A percentile compares a stretch with the other conserved stretches of the same genome.
phyloP scores from a whole-genome alignment of 192 early-diverging fungal genomes.

The Umbelopsis sp. region DNA sequence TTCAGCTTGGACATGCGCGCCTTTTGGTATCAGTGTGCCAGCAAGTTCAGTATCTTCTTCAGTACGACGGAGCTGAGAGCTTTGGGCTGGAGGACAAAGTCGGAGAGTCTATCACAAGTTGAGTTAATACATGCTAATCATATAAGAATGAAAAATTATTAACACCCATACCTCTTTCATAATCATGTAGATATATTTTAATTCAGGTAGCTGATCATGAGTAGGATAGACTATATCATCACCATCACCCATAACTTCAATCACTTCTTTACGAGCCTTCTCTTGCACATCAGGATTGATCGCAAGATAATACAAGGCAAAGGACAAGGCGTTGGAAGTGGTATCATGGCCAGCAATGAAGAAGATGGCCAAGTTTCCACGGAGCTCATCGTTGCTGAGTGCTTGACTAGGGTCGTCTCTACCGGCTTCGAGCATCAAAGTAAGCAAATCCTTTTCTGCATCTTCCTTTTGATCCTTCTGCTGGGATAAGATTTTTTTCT shows the following conservation, averaged over 20 bases:
- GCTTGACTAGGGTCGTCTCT: not conserved
- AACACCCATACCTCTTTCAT: slow-evolving; percentile 28
- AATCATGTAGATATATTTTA: slow-evolving; percentile 47
- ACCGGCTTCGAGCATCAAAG: slow-evolving; percentile 36
- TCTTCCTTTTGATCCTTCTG: not conserved
- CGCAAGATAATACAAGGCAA: slow-evolving; percentile 22
- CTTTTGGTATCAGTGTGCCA: slow-evolving; percentile 47
- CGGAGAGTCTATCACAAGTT: slow-evolving; percentile 18
- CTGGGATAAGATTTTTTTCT: not conserved
- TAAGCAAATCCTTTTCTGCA: slow-evolving; percentile 35
- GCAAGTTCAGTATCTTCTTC: slow-evolving; percentile 33
- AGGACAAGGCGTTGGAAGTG: slow-evolving; percentile 17
- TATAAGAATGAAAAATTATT: not conserved
- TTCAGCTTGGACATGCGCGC: slow-evolving; percentile 36
- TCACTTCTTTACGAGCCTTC: slow-evolving; percentile 25
- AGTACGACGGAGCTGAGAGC: slow-evolving; percentile 6
- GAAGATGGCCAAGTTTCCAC: not conserved
- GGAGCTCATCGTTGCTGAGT: slow-evolving; percentile 1
- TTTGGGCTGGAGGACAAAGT: not conserved
- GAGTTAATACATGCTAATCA: not conserved
- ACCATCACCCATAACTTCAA: slow-evolving; percentile 26
- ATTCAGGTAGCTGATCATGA: slow-evolving; percentile 48
- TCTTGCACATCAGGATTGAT: slow-evolving; percentile 15
- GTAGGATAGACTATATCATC: slow-evolving; percentile 20
- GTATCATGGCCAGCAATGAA: slow-evolving; percentile 24